Conservation (phyloP, 495 filamentous ascomycete genomes). For the Aspergillus campestris region DNA sequence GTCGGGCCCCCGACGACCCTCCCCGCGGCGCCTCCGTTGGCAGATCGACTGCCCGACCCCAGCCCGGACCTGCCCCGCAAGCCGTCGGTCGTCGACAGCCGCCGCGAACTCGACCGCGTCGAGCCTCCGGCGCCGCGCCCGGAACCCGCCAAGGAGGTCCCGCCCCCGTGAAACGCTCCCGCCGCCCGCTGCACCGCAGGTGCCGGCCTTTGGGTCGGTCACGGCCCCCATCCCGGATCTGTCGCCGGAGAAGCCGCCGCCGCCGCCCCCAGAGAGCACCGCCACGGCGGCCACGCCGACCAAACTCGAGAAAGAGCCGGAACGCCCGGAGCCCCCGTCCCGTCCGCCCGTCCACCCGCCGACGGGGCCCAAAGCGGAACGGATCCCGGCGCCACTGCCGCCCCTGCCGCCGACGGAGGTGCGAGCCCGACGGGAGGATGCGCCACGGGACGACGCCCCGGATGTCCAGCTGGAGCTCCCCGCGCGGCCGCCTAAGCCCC, state of each 20-base stretch:
- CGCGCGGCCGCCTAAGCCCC: slow-evolving; percentile 11
- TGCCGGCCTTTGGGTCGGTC: slow-evolving; percentile 70
- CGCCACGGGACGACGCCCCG: slow-evolving; percentile 12
- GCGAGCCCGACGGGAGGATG: slow-evolving; percentile 12
- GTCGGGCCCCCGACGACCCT: slow-evolving; percentile 7
- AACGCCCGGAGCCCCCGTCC: slow-evolving; percentile 11
- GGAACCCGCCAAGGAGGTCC: slow-evolving; percentile 34
- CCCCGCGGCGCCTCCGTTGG: slow-evolving; percentile 7
- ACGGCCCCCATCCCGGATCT: slow-evolving; percentile 23
- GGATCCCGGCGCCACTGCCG: slow-evolving; percentile 15
- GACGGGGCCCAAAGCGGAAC: slow-evolving; percentile 34
- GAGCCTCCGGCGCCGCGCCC: slow-evolving; percentile 29
- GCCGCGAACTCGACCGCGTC: slow-evolving; percentile 34
- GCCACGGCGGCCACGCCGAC: slow-evolving; percentile 33
- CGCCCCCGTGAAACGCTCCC: slow-evolving; percentile 43
- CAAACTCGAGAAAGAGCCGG: slow-evolving; percentile 22
- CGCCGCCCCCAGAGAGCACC: neutral
- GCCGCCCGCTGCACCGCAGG: slow-evolving; percentile 71
- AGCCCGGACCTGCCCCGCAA: slow-evolving; percentile 36
- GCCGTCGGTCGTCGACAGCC: slow-evolving; percentile 18
- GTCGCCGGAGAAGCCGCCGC: slow-evolving; percentile 19
- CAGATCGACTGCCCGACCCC: slow-evolving; percentile 21
- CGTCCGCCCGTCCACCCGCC: slow-evolving; percentile 25
- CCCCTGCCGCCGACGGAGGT: slow-evolving; percentile 13
- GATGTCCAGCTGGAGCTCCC: slow-evolving; percentile 13